These are phyloP conservation scores for Leccinum barrowsii DNA, from an alignment of 768 basidiomycete genomes.

Conservation along the genomic window DNA sequence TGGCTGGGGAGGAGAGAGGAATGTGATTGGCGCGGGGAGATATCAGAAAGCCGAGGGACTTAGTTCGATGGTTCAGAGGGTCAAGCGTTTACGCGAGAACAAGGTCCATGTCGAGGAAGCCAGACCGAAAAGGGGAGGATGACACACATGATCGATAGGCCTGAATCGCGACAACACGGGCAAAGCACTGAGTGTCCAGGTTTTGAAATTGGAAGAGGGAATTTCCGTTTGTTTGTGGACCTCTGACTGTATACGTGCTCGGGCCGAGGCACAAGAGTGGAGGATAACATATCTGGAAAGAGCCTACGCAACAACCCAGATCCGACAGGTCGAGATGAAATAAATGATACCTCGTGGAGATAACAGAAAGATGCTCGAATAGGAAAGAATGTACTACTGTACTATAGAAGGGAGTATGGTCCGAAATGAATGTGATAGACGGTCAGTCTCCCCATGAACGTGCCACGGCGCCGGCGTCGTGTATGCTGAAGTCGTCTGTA, in stretches of 20 bases:
- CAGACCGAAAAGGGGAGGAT: conserved; percentile 6
- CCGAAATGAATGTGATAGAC: conserved; percentile 32
- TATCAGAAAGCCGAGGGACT: conserved; percentile 2
- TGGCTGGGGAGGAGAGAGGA: conserved; percentile 2
- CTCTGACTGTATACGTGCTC: neutral
- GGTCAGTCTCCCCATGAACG: conserved; percentile 34
- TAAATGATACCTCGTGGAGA: conserved; percentile 32
- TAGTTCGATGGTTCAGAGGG: conserved; percentile 3
- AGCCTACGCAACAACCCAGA: conserved; percentile 25
- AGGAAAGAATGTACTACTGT: conserved; percentile 13
- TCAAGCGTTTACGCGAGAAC: conserved; percentile 10
- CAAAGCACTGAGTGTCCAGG: neutral
- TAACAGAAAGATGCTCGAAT: conserved; percentile 28
- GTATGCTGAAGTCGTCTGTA: conserved; percentile 27
- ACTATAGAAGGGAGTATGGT: conserved; percentile 16
- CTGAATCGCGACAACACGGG: conserved; percentile 4
- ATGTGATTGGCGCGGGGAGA: neutral
- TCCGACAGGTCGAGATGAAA: conserved; percentile 25
- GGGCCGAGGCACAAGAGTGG: conserved; percentile 19
- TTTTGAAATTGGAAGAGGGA: conserved; percentile 25
- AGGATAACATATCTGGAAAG: conserved; percentile 29
- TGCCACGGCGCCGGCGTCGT: conserved; percentile 33
- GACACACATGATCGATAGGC: conserved; percentile 10
- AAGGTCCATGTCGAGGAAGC: conserved; percentile 24
- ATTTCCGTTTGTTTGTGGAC: conserved; percentile 19